Conservation (phyloP, 176 grass and related monocot genomes). For the Echinochloa phyllopogon region DNA sequence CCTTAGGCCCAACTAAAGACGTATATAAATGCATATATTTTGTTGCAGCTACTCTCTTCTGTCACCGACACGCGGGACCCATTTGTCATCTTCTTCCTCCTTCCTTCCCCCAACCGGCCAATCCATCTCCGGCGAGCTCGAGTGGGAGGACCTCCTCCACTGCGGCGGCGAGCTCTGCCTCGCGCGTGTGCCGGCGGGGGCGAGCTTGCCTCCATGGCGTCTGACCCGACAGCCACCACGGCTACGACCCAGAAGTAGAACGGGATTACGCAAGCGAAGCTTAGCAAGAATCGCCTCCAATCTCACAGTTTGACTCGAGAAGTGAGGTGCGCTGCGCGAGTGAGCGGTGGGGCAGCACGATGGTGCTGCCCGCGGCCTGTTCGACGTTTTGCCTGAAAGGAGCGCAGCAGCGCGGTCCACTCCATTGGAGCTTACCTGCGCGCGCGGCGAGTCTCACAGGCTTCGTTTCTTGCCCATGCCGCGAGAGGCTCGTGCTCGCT, state of each 20-base stretch:
- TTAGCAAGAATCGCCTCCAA: slow-evolving; percentile 4
- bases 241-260: background rate
- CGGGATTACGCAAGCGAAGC: slow-evolving; percentile 18
- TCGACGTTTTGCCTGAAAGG: slow-evolving; percentile 59
- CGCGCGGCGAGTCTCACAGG: background rate
- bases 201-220: too few relatives aligned
- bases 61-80: too few relatives aligned
- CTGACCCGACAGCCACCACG: too few relatives aligned
- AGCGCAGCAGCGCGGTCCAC: slow-evolving; percentile 33
- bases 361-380: slow-evolving; percentile 63
- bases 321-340: background rate
- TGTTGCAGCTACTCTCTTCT: too few relatives aligned
- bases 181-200: too few relatives aligned
- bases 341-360: background rate
- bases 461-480: background rate
- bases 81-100: too few relatives aligned
- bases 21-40: too few relatives aligned
- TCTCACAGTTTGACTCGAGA: background rate
- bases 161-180: too few relatives aligned
- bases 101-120: too few relatives aligned
- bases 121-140: too few relatives aligned
- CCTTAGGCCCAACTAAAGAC: too few relatives aligned
- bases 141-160: too few relatives aligned
- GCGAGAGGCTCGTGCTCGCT: background rate
- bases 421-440: background rate